phyloP scores from a whole-genome alignment of 2,329 filamentous ascomycete genomes.

The Coniochaeta sp. region DNA sequence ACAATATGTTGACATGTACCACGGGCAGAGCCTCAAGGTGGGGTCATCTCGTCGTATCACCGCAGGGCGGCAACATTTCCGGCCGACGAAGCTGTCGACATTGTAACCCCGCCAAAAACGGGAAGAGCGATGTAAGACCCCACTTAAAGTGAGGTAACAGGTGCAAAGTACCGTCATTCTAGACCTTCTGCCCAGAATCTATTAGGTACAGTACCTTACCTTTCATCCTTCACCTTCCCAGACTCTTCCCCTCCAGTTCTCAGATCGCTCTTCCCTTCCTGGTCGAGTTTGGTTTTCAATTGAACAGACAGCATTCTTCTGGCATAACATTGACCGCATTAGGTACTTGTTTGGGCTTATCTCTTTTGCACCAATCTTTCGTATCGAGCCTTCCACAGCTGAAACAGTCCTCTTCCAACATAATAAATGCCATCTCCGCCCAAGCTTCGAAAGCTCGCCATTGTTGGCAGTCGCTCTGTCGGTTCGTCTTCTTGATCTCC shows the following conservation, averaged over 20 bases:
- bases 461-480: constrained; percentile 90
- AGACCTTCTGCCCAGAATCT: not conserved
- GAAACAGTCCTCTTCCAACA: constrained; percentile 3
- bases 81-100: not conserved
- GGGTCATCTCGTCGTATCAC: not conserved
- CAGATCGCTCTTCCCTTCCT: not conserved
- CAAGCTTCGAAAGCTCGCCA: constrained; percentile 92
- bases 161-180: not conserved
- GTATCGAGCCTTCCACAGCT: not conserved
- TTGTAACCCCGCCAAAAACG: not conserved
- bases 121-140: not conserved
- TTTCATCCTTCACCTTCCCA: no score
- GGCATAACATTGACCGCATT: constrained; percentile 1
- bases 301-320: not conserved
- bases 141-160: not conserved
- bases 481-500: constrained; percentile 28
- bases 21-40: not conserved
- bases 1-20: no score
- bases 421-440: constrained; percentile 17
- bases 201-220: no score
- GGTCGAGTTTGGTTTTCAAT: not conserved
- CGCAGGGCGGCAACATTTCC: not conserved
- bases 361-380: not conserved
- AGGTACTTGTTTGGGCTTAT: not conserved
- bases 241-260: not conserved